These are phyloP conservation scores for Vigna reflexopilosa DNA, from an alignment of 306 rosid genomes.

Conservation along the genomic window DNA sequence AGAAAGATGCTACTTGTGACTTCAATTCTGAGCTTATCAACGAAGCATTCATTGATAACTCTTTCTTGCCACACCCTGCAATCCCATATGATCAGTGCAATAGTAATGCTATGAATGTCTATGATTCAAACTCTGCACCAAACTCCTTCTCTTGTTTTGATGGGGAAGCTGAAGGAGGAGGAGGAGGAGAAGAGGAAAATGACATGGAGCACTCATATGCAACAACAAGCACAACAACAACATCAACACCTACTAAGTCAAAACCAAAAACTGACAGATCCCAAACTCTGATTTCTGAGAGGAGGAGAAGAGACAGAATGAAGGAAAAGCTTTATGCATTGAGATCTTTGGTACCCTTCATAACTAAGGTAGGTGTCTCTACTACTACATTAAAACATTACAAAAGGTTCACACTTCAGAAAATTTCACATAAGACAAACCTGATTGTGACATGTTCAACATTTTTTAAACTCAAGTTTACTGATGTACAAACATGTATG, in stretches of 20 bases:
- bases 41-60: slow-evolving; percentile 46
- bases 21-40: slow-evolving; percentile 54
- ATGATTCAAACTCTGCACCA: slow-evolving; percentile 51
- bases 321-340: slow-evolving; percentile 90
- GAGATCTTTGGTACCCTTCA: slow-evolving; percentile 86
- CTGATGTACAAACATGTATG: neutral
- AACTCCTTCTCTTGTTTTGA: slow-evolving; percentile 57
- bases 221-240: slow-evolving; percentile 33
- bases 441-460: neutral
- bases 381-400: slow-evolving; percentile 10
- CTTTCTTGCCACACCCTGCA: slow-evolving; percentile 28
- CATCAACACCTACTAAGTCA: slow-evolving; percentile 38
- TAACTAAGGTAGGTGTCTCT: slow-evolving; percentile 65
- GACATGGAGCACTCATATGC: slow-evolving; percentile 53
- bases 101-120: neutral
- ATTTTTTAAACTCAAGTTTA: slow-evolving; percentile 1
- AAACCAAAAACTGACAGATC: slow-evolving; percentile 62
- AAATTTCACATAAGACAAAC: slow-evolving; percentile 2
- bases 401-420: neutral
- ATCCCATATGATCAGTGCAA: slow-evolving; percentile 37
- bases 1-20: slow-evolving; percentile 42
- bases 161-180: slow-evolving; percentile 38
- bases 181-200: slow-evolving; percentile 55
- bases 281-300: slow-evolving; percentile 69
- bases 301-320: slow-evolving; percentile 71